These are phyloP conservation scores for Suillus sp. DNA, from an alignment of 768 basidiomycete species.

Conservation along the genomic window DNA sequence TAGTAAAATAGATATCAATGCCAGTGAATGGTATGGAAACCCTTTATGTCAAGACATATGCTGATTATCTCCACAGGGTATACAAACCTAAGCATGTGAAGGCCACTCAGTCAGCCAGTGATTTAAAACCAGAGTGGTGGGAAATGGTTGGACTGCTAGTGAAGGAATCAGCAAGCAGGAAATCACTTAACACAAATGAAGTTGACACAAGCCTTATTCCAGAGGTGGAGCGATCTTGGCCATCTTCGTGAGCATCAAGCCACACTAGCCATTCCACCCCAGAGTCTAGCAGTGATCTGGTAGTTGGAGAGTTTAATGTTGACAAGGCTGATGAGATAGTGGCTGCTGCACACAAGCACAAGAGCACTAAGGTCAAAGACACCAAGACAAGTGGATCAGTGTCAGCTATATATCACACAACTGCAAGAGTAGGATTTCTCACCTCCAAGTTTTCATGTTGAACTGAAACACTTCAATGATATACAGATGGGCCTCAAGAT, in stretches of 20 bases:
- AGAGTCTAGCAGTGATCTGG: neutral
- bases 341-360: neutral
- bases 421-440: neutral
- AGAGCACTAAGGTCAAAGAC: neutral
- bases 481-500: slow-evolving; percentile 4
- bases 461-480: neutral
- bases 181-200: neutral
- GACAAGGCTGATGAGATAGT: neutral
- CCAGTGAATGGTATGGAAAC: too few relatives aligned
- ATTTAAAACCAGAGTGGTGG: neutral
- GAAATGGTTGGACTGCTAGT: neutral
- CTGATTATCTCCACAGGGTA: too few relatives aligned
- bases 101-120: neutral
- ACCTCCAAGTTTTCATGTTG: too few relatives aligned
- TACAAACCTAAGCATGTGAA: neutral
- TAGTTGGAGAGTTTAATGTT: slow-evolving; percentile 4
- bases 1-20: too few relatives aligned
- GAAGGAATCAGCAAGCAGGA: too few relatives aligned
- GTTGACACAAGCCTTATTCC: neutral
- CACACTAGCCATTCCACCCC: neutral
- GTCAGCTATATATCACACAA: neutral
- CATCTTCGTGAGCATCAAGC: neutral
- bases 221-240: neutral
- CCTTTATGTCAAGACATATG: too few relatives aligned
- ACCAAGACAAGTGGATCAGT: neutral